Evolutionary conservation across 768 basidiomycete species (phyloP).

Genomic region (Amanita subjunquillea): DNA sequence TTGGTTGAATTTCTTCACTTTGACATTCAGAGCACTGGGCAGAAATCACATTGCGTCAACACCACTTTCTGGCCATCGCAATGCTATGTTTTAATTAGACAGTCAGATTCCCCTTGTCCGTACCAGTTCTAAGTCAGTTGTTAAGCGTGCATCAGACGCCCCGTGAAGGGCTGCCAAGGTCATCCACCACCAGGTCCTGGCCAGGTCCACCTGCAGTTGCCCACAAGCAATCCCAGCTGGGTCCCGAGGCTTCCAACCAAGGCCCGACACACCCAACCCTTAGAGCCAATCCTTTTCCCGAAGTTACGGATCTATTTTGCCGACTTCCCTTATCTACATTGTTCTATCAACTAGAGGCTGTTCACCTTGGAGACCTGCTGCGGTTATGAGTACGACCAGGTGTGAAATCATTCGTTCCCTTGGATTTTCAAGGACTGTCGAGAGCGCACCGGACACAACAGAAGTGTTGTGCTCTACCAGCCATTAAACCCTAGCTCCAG

Average conservation of each 20-base stretch:
- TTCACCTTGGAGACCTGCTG: slow-evolving; percentile 78
- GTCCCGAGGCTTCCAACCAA: slow-evolving; percentile 10
- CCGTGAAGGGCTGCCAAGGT: too few species aligned
- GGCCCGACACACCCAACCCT: too few species aligned
- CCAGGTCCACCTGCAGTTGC: too few species aligned
- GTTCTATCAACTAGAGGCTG: slow-evolving; percentile 74
- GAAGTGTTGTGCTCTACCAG: too few species aligned
- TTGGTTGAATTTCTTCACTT: slow-evolving; percentile 77
- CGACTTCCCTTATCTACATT: slow-evolving; percentile 76
- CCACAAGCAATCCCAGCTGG: too few species aligned
- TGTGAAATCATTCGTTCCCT: slow-evolving; percentile 64
- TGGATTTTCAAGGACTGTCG: slow-evolving; percentile 76
- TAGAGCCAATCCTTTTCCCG: too few species aligned
- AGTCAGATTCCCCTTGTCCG: slow-evolving; percentile 64
- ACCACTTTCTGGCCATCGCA: slow-evolving; percentile 67
- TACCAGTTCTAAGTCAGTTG: slow-evolving; percentile 42
- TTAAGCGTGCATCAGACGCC: too few species aligned
- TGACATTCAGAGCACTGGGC: slow-evolving; percentile 78
- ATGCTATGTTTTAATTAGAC: slow-evolving; percentile 74
- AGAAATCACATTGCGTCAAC: slow-evolving; percentile 78
- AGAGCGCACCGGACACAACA: too few species aligned
- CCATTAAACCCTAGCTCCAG: too few species aligned
- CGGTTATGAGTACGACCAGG: slow-evolving; percentile 71
- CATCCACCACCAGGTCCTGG: too few species aligned
- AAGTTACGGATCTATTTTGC: slow-evolving; percentile 21